Conservation (phyloP, 305 asterid species). For the Stenogyne calaminthoides region DNA sequence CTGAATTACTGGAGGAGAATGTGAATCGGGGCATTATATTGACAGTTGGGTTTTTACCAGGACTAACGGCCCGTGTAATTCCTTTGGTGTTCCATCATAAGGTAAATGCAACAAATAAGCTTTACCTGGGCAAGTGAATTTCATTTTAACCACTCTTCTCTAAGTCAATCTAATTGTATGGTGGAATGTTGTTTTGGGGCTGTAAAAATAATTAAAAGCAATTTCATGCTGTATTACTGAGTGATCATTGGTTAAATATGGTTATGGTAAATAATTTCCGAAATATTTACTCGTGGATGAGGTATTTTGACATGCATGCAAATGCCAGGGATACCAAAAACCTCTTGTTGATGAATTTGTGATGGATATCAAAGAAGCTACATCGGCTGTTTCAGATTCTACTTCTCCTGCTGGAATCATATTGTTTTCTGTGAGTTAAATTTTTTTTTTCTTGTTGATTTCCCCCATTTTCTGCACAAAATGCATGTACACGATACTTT, state of each 20-base stretch:
- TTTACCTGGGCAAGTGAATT: slow-evolving; percentile 10
- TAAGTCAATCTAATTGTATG: slow-evolving; percentile 13
- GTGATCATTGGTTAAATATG: slow-evolving; percentile 5
- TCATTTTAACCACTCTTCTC: slow-evolving; percentile 15
- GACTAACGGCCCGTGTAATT: slow-evolving; percentile 57
- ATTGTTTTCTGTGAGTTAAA: slow-evolving; percentile 66
- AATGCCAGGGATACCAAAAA: slow-evolving; percentile 35
- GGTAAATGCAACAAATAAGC: slow-evolving; percentile 38
- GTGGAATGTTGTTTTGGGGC: slow-evolving; percentile 19
- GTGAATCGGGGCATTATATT: slow-evolving; percentile 52
- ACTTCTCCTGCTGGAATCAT: slow-evolving; percentile 75
- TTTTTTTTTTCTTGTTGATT: not conserved
- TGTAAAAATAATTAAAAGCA: slow-evolving; percentile 3
- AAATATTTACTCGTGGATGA: slow-evolving; percentile 24
- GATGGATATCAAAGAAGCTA: slow-evolving; percentile 51
- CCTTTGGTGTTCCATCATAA: slow-evolving; percentile 40
- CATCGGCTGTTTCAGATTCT: slow-evolving; percentile 57
- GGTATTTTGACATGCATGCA: slow-evolving; percentile 35
- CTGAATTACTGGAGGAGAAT: slow-evolving; percentile 16
- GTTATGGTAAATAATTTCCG: slow-evolving; percentile 8
- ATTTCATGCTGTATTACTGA: not conserved
- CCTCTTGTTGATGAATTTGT: slow-evolving; percentile 63
- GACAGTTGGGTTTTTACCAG: slow-evolving; percentile 81
- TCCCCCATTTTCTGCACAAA: not conserved
- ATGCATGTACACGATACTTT: not conserved